Percentiles rank a stretch among this genome's conserved stretches.
These are phyloP conservation scores for Alternaria ethzedia DNA, from an alignment of 2,329 filamentous ascomycete species.

Conservation along the genomic window DNA sequence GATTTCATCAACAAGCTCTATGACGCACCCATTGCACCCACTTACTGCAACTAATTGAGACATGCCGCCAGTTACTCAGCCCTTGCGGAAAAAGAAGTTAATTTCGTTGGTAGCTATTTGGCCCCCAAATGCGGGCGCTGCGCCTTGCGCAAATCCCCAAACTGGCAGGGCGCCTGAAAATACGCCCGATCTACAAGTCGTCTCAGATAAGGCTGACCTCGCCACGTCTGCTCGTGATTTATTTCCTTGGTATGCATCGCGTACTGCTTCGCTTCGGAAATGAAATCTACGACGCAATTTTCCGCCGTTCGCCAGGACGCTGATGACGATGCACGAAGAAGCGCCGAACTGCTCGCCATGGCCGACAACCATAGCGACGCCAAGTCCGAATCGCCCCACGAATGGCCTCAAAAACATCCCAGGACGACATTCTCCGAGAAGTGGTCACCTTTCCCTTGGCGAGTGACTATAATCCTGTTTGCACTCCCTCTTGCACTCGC, in stretches of 20 bases:
- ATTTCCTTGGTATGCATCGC: neutral
- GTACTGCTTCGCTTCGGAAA: neutral
- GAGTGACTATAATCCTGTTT: conserved; percentile 22
- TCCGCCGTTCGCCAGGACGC: conserved; percentile 5
- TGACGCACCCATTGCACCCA: neutral
- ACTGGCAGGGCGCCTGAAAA: conserved; percentile 15
- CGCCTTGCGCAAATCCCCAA: conserved; percentile 14
- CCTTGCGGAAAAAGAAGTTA: neutral
- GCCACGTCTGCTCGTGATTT: neutral
- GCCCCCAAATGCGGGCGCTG: conserved; percentile 8
- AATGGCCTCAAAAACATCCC: neutral
- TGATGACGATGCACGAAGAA: conserved; percentile 8
- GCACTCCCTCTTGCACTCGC: conserved; percentile 30
- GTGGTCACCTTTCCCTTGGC: conserved; percentile 31
- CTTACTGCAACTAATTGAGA: neutral
- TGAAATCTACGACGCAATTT: conserved; percentile 1
- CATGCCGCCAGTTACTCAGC: neutral
- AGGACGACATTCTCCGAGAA: neutral
- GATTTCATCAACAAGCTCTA: neutral
- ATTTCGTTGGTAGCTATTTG: neutral
- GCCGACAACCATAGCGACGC: neutral
- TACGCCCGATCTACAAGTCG: neutral
- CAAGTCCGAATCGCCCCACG: neutral
- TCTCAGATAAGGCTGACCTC: neutral
- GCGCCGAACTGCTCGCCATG: conserved; percentile 15